A percentile compares a stretch with the other conserved stretches of the same genome.
phyloP scores from a whole-genome alignment of 352 stramenopile species.

The Blastocystis hominis region DNA sequence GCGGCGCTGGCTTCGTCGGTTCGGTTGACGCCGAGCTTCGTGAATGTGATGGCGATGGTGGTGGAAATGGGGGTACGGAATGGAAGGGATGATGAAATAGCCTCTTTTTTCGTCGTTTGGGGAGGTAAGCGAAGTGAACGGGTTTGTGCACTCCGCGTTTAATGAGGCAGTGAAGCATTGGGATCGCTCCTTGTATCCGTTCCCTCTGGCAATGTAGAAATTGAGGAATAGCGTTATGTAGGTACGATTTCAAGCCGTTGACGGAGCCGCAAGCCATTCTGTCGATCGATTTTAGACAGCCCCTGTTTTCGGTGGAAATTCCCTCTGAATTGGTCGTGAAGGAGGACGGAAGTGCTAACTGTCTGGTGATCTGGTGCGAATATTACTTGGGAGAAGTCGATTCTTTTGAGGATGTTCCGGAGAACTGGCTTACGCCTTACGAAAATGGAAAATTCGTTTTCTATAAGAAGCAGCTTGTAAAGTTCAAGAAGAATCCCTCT shows the following conservation, averaged over 20 bases:
- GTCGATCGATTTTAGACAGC: constrained; percentile 3
- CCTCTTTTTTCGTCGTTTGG: constrained; percentile 31
- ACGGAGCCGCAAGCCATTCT: constrained; percentile 7
- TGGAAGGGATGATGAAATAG: background rate
- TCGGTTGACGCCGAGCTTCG: background rate
- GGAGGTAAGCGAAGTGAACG: constrained; percentile 11
- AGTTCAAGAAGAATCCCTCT: background rate
- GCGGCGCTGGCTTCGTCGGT: background rate
- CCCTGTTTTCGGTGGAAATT: background rate
- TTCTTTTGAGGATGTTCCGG: background rate
- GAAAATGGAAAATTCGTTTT: background rate
- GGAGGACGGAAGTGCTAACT: background rate
- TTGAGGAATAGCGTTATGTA: background rate
- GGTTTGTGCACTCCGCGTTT: constrained; percentile 29
- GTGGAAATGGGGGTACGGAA: background rate
- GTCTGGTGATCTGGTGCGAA: constrained; percentile 21
- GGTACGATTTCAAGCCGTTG: constrained; percentile 14
- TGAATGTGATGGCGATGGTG: constrained; percentile 41
- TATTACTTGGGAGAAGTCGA: background rate
- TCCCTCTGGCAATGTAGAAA: constrained; percentile 36
- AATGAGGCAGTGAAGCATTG: background rate
- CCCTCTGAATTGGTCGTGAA: background rate
- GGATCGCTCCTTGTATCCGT: constrained; percentile 42
- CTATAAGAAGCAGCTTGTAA: constrained; percentile 49
- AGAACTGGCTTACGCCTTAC: constrained; percentile 31